These are phyloP conservation scores for Vararia minispora DNA, from an alignment of 768 basidiomycete genomes.

Conservation along the genomic window DNA sequence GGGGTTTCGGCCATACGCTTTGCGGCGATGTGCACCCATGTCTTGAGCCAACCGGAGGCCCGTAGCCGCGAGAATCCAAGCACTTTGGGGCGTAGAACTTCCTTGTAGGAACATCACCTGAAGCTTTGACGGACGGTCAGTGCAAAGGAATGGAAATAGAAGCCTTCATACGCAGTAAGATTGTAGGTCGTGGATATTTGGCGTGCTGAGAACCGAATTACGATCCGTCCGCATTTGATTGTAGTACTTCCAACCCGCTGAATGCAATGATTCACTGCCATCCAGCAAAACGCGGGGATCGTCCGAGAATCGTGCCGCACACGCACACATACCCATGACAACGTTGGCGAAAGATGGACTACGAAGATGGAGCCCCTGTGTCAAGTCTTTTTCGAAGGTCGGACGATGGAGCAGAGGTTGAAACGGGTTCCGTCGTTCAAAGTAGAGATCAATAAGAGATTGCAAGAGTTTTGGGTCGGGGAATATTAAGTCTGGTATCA, in stretches of 20 bases:
- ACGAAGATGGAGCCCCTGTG: conserved; percentile 27
- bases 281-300: conserved; percentile 34
- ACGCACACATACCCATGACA: conserved; percentile 39
- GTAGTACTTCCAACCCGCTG: conserved; percentile 37
- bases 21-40: conserved; percentile 57
- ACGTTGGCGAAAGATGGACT: conserved; percentile 32
- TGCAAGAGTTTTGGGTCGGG: conserved; percentile 26
- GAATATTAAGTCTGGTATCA: conserved; percentile 12
- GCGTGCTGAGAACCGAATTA: conserved; percentile 42
- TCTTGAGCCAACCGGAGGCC: conserved; percentile 69
- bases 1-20: conserved; percentile 26
- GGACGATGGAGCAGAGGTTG: conserved; percentile 39
- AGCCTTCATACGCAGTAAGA: conserved; percentile 36
- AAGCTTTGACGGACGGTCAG: conserved; percentile 21
- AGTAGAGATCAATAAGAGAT: conserved; percentile 37
- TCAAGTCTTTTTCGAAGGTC: conserved; percentile 29
- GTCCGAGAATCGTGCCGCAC: conserved; percentile 38
- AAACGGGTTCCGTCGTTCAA: conserved; percentile 28
- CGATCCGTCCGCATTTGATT: conserved; percentile 51
- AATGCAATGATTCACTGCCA: conserved; percentile 20
- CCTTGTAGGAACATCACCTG: conserved; percentile 30
- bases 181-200: conserved; percentile 63
- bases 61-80: conserved; percentile 47
- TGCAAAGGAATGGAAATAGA: conserved; percentile 11
- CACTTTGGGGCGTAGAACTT: conserved; percentile 35